Evolutionary conservation across 176 grass and related monocot genomes (phyloP), one percentile per base, ranked within the genome.

Genomic region (Musa troglodytarum): DNA sequence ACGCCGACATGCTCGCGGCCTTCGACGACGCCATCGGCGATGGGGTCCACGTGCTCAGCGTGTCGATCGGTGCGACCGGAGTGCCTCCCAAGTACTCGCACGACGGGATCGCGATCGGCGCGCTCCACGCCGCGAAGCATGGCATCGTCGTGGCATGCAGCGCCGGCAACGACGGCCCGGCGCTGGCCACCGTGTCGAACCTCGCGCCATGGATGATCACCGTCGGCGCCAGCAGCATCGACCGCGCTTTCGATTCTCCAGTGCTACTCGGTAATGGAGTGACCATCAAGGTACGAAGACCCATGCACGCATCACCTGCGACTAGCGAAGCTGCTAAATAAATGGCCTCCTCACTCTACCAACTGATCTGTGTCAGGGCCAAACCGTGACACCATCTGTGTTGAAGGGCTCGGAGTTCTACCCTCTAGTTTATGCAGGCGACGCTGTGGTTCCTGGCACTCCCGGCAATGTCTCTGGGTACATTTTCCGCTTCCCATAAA

Each of bases 201-300:
- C 95, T 98, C 66, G 90, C 90, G 52, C 90, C 90, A 11, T 98
- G 95, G 95, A 79, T 93, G 29, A 87, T 98, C 61, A 98, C 94
- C 0, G 94, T 98, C 22, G 90, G 62, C 10, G 90, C 94, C 13
- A 98, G 94, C 83, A 98, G 94, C 86, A 98, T 98, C 74, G 94
- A 98, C 81, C 94, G 94, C 17, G 70, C 84, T 20, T 98, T 98
- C 83, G 15, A 79, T 68, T 80, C 88, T 7, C 68, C 76, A 0
- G 82, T 98, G 28, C 83, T 29, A 78, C 90, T 98, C 21, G 90
- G 88, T 1, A 84, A 89, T 21, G 86, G 80, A 15, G 74, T 52
- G 11, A 61, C 61, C 63, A 65, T 91, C 61, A 93, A 62, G 88
- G 94, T 97, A 43, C 34, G 34, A 43, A 43, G 34, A 43, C 34